Evolutionary conservation across 768 basidiomycete species (phyloP).

Genomic region (Cystobasidium onofrii): DNA sequence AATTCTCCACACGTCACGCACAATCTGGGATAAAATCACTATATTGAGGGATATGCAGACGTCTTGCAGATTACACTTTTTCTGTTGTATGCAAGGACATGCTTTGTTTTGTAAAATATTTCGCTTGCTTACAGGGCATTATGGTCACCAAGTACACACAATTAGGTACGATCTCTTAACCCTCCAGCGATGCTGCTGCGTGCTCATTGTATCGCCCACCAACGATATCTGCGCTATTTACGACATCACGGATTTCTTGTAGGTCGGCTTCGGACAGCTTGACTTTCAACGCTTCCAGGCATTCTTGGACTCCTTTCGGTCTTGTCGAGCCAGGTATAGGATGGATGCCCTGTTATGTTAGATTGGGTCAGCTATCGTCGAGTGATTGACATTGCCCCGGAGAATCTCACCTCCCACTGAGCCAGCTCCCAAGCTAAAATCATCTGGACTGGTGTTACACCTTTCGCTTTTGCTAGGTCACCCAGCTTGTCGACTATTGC

Average conservation of each 20-base stretch:
- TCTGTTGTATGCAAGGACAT: too few relatives aligned
- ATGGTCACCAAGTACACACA: too few relatives aligned
- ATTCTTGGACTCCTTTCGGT: conserved; percentile 50
- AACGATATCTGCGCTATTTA: conserved; percentile 21
- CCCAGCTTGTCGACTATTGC: conserved; percentile 45
- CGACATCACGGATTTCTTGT: conserved; percentile 46
- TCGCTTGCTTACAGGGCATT: too few relatives aligned
- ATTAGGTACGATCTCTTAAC: neutral
- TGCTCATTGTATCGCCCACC: conserved; percentile 31
- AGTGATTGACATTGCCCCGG: too few relatives aligned
- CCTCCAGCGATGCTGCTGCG: neutral
- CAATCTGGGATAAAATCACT: too few relatives aligned
- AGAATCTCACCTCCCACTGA: conserved; percentile 34
- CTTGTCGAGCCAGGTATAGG: conserved; percentile 36
- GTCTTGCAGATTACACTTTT: too few relatives aligned
- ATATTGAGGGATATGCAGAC: too few relatives aligned
- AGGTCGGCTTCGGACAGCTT: conserved; percentile 49
- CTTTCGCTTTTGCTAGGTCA: conserved; percentile 46
- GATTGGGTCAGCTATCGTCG: too few relatives aligned
- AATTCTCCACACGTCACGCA: too few relatives aligned
- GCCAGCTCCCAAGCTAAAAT: conserved; percentile 47
- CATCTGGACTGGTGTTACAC: conserved; percentile 47
- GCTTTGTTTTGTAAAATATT: too few relatives aligned
- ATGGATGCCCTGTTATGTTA: conserved; percentile 9
- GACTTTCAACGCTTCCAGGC: conserved; percentile 50